Base-by-base conservation (phyloP, 2,329 filamentous ascomycete species). In the Penicillium hesseltinei region DNA sequence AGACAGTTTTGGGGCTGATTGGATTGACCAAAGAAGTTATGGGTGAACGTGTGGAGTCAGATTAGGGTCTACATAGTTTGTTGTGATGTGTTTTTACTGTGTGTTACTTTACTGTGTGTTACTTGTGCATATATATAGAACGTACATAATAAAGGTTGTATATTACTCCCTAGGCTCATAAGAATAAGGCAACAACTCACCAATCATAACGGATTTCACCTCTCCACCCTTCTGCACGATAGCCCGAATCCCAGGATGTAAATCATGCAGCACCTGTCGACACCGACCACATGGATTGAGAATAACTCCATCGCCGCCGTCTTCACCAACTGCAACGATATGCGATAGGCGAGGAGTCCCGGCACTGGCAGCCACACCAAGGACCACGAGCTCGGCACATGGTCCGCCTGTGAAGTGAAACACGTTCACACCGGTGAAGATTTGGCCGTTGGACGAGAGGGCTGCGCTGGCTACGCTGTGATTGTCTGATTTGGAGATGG, bases 371-470 rank as follows among this genome's bases (percentile, higher is more conserved):
- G 67, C 69, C 19, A 58, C 59, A 7, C 69, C 69, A 23, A 71
- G 56, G 11, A 66, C 65, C 19, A 70, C 69, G 11, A 70, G 62
- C 42, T 70, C 67, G 10, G 69, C 69, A 54, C 68, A 71, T 21
- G 68, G 69, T 2, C 69, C 67, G n/a, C 68, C 67, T 0, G 63
- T 70, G 39, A 68, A 68, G 33, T 67, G 64, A n/a, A 63, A 66
- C 31, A 67, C 63, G 39, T 68, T 68, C 40, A 66, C 59, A 10
- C 62, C 66, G 0, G 64, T 61, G 57, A 62, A 68, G 29, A 64
- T 40, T 31, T 60, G 61, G n/a, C 61, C 64, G 17, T 61, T 51
- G 13, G 39, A 38, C 7, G 60, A 57, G n/a, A 67, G 54, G 13
- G 59, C 60, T 36, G 65, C 54, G 40, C 58, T 61, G 38, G 59